Evolutionary conservation across 306 rosid genomes (phyloP), one percentile per base, ranked within the genome.

Genomic region (Vigna nakashimae): DNA sequence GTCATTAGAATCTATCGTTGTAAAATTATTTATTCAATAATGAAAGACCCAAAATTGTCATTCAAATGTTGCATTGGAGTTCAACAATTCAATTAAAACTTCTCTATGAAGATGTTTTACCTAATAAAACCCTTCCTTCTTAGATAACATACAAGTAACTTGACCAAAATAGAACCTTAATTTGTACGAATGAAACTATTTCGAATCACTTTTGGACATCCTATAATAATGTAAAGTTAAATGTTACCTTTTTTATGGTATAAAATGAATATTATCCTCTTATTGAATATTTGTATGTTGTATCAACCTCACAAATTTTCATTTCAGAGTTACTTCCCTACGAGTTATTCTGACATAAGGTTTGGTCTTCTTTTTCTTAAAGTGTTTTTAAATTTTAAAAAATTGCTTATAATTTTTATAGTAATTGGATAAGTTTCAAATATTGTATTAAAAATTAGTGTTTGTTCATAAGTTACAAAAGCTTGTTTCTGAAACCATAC

Each of bases 1-100:
- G 11, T 46, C 45, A 20, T 24, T 56, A 18, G 52, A 78, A 78
- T 74, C 81, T 46, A 40, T 79, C 65, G 70, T 68, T 79, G 83
- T 46, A 40, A 82, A 59, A 74, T 63, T 36, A 51, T 65, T 78
- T 63, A 58, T 84, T 51, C 57, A 70, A 32, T 75, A 73, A 58
- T 38, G 63, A 80, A 49, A 63, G 48, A 17, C 30, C 18, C 82
- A 79, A 36, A 14, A 43, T 51, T 69, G 17, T 53, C 28, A 22
- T 45, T 57, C n/a, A 49, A 75, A 78, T 79, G 82, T 48, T 18
- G 80, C 65, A 74, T 2, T 14, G 9, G 28, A 20, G 15, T 28
- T 59, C 20, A 1, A 59, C 16, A 56, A 5, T 57, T 57, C 64
- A 12, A 60, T 69, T 63, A 71, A 46, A 69, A 69, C 52, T 52